phyloP scores from a whole-genome alignment of 768 basidiomycete genomes.

The Melanogaster broomeanus region DNA sequence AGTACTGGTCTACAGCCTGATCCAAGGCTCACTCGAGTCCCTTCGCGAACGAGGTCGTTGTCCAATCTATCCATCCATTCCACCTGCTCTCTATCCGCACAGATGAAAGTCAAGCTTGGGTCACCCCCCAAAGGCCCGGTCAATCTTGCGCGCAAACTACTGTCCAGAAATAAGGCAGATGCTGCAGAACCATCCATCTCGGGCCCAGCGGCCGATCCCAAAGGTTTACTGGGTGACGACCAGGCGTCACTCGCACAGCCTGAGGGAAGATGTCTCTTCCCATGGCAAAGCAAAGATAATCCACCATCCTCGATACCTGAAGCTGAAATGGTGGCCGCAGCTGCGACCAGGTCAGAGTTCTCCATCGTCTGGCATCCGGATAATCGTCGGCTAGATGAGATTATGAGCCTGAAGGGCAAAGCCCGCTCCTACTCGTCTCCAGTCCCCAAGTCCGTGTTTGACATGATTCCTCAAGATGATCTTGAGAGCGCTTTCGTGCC shows the following conservation, averaged over 20 bases:
- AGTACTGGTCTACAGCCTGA: slow-evolving; percentile 11
- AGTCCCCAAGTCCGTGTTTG: slow-evolving; percentile 59
- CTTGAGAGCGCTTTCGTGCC: slow-evolving; percentile 53
- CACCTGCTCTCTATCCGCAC: slow-evolving; percentile 42
- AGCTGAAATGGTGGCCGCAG: slow-evolving; percentile 15
- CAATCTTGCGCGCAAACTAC: slow-evolving; percentile 57
- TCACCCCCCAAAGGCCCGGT: slow-evolving; percentile 42
- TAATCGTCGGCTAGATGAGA: slow-evolving; percentile 18
- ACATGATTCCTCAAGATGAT: slow-evolving; percentile 50
- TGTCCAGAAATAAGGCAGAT: slow-evolving; percentile 44
- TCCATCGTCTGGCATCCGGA: slow-evolving; percentile 14
- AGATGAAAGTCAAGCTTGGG: slow-evolving; percentile 48
- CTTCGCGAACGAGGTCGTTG: slow-evolving; percentile 55
- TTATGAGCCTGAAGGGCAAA: slow-evolving; percentile 43
- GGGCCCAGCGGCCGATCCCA: slow-evolving; percentile 2
- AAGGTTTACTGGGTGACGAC: slow-evolving; percentile 12
- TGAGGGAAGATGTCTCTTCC: slow-evolving; percentile 40
- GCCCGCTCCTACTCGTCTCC: slow-evolving; percentile 67
- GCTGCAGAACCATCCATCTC: slow-evolving; percentile 11
- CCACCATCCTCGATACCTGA: slow-evolving; percentile 12
- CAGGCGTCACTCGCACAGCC: slow-evolving; percentile 28
- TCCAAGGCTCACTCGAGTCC: slow-evolving; percentile 29
- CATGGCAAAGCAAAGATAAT: slow-evolving; percentile 43
- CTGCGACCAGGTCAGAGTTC: slow-evolving; percentile 3
- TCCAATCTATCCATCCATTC: slow-evolving; percentile 53